Evolutionary conservation across 257 asterid genomes (phyloP).

Genomic region (Striga asiatica): DNA sequence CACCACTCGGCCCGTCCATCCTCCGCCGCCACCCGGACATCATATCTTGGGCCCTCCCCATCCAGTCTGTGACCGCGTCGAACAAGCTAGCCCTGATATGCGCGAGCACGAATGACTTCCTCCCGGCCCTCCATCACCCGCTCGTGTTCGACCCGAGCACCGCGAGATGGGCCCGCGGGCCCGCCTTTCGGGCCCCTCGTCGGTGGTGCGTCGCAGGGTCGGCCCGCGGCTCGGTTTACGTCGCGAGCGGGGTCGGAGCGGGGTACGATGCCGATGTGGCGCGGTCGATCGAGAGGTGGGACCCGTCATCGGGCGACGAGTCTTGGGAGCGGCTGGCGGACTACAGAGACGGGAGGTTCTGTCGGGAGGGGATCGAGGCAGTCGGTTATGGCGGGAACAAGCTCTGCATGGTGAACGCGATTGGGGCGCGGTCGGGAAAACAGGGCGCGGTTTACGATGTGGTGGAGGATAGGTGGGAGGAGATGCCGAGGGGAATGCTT

Average conservation of each 20-base stretch:
- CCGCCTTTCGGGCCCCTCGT: conserved; percentile 38
- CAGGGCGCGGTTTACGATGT: conserved; percentile 35
- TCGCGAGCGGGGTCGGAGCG: conserved; percentile 50
- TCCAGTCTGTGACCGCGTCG: conserved; percentile 42
- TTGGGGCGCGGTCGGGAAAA: conserved; percentile 42
- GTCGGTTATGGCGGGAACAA: conserved; percentile 42
- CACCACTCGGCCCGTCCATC: conserved; percentile 33
- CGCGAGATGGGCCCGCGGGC: conserved; percentile 52
- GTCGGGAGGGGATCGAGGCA: conserved; percentile 67
- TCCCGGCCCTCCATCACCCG: conserved; percentile 46
- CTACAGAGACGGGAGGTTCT: conserved; percentile 47
- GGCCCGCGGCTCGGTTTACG: conserved; percentile 25
- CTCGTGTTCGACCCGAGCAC: conserved; percentile 42
- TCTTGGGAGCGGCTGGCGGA: conserved; percentile 52
- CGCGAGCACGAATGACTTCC: conserved; percentile 40
- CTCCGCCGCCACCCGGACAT: conserved; percentile 51
- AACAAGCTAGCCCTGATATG: conserved; percentile 33
- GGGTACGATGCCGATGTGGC: conserved; percentile 40
- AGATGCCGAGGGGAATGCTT: conserved; percentile 58
- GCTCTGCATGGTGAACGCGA: conserved; percentile 61
- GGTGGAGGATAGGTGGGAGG: conserved; percentile 31
- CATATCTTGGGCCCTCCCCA: conserved; percentile 51
- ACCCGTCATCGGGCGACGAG: conserved; percentile 20
- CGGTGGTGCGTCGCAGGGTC: conserved; percentile 64
- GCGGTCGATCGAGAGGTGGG: conserved; percentile 59